phyloP scores from a whole-genome alignment of 108 stramenopile genomes.

The Cyclostephanos tholiformis region DNA sequence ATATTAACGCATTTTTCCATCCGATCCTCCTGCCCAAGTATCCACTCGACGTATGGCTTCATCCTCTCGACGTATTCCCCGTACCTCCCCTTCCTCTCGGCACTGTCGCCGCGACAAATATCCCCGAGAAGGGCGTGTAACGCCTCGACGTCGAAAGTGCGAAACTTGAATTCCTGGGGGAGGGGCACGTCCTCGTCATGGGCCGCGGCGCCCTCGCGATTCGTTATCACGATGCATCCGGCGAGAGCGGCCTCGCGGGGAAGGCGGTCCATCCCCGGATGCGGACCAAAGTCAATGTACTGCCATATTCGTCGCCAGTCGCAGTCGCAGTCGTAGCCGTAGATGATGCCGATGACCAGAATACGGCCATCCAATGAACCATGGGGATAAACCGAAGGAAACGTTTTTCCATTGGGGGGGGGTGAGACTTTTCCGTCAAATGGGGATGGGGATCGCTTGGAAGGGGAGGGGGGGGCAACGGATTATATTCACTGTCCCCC shows the following conservation, averaged over 20 bases:
- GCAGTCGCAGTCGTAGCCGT: not conserved
- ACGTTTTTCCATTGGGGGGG: no score
- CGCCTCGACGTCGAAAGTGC: slow-evolving; percentile 40
- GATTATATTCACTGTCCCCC: not conserved
- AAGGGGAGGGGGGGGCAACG: not conserved
- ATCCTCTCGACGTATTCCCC: slow-evolving; percentile 41
- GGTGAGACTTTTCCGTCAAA: no score
- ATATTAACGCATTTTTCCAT: slow-evolving; percentile 51
- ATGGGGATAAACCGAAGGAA: no score
- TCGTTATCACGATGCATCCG: slow-evolving; percentile 57
- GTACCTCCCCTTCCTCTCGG: slow-evolving; percentile 7
- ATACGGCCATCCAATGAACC: no score
- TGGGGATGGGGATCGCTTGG: not conserved
- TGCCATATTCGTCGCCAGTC: not conserved
- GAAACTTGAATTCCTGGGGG: slow-evolving; percentile 46
- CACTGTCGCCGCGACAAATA: slow-evolving; percentile 9
- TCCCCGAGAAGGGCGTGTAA: slow-evolving; percentile 41
- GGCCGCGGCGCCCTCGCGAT: slow-evolving; percentile 55
- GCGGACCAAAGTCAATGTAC: slow-evolving; percentile 66
- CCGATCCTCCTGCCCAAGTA: slow-evolving; percentile 36
- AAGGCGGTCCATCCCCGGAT: slow-evolving; percentile 65
- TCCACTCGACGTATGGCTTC: slow-evolving; percentile 50
- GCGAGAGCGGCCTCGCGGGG: slow-evolving; percentile 60
- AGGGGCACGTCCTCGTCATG: slow-evolving; percentile 57
- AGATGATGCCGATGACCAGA: no score